These are phyloP conservation scores for Suaeda aralocaspica DNA, from an alignment of 148 eudicot species.

Conservation along the genomic window DNA sequence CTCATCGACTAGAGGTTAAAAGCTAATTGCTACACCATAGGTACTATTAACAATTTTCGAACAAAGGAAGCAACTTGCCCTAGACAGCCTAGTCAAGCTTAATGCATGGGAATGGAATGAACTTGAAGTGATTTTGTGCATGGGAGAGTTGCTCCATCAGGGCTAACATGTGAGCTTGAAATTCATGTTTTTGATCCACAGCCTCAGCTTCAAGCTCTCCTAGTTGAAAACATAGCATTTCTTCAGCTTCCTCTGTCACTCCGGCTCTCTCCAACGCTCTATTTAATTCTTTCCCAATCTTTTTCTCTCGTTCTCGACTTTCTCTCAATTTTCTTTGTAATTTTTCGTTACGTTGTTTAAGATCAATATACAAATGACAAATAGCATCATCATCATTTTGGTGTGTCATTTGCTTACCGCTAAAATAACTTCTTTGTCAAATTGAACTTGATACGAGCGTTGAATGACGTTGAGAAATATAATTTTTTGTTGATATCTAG, in stretches of 20 bases:
- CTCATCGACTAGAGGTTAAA: too few relatives aligned
- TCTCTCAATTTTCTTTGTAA: constrained; percentile 47
- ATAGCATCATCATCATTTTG: background rate
- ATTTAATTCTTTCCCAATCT: constrained; percentile 45
- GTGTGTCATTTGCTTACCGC: background rate
- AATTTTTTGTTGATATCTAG: background rate
- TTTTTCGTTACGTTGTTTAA: constrained; percentile 52
- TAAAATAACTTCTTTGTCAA: too few relatives aligned
- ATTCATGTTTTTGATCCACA: constrained; percentile 46
- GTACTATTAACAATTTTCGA: too few relatives aligned
- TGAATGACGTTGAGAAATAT: too few relatives aligned
- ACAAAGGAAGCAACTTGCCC: too few relatives aligned
- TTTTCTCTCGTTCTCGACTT: constrained; percentile 56
- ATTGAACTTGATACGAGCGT: too few relatives aligned
- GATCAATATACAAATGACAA: background rate
- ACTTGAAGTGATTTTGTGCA: constrained; percentile 16
- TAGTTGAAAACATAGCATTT: constrained; percentile 60
- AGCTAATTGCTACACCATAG: too few relatives aligned
- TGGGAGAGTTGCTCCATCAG: constrained; percentile 49
- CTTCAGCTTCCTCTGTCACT: constrained; percentile 80
- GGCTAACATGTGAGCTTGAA: constrained; percentile 30
- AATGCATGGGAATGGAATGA: background rate
- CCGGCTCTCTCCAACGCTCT: constrained; percentile 36
- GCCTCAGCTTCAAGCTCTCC: constrained; percentile 79
- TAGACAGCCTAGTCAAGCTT: background rate